Base-by-base conservation (phyloP, 345 rosid species). In the Jatropha curcas region DNA sequence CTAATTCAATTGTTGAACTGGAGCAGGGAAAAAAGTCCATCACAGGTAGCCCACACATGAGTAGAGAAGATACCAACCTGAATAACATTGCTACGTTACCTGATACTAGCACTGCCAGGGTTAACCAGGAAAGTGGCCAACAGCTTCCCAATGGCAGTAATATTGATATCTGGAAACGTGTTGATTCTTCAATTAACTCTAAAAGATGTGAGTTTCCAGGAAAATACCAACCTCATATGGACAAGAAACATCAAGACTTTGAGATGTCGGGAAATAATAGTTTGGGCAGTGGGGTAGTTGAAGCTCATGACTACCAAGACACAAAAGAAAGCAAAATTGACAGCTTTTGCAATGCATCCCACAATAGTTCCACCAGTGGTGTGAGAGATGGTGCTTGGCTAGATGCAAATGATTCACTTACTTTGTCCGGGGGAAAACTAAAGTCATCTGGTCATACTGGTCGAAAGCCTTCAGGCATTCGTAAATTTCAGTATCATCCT, bases 401-500 rank as follows among this genome's bases (percentile, higher is more conserved):
- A 60, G 87, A 88, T 79, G 84, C 80, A 67, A 85, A 75, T 79
- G 84, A 82, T 71, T 65, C 83, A 14, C 68, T 67, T 64, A 63
- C 82, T 74, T 77, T 81, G 34, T 77, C 83, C 39, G 84, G 83
- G 27, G 84, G 79, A 60, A 83, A 85, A 74, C 89, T 83, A 66
- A 86, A 82, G 78, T 76, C 83, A 76, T 77, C 88, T 58, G 77
- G 72, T 81, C 75, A 76, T 66, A 57, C 60, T 43, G 73, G 80
- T 79, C 80, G 71, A 65, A 86, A 79, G 80, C 84, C 86, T 12
- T 75, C 83, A 56, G 84, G 70, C 61, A 65, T 77, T 65, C 92
- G 90, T 74, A 93, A 82, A 81, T 92, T 94, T 87, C 94, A 92
- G 74, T 90, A 87, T 80, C 98, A 92, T 84, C 97, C 97, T n/a